Conservation (phyloP, 495 filamentous ascomycete genomes). For the Penicillium bialowiezense region DNA sequence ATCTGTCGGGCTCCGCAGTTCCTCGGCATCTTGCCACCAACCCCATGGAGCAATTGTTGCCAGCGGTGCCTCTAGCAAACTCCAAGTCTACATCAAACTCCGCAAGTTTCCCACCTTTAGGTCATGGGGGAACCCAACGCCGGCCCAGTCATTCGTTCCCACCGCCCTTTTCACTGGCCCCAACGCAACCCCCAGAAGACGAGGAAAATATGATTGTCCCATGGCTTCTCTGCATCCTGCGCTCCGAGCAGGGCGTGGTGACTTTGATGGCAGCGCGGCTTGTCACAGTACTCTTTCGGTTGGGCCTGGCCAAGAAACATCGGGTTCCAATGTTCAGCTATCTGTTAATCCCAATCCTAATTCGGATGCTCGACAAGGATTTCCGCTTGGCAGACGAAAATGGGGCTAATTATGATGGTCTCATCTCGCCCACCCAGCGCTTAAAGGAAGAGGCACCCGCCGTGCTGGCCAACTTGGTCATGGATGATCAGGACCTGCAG, state of each 20-base stretch:
- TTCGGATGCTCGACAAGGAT: conserved; percentile 65
- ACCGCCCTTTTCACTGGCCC: conserved; percentile 32
- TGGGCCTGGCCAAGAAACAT: conserved; percentile 60
- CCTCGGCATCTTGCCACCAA: conserved; percentile 42
- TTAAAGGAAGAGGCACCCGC: conserved; percentile 70
- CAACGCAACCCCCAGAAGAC: conserved; percentile 50
- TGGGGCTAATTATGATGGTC: conserved; percentile 36
- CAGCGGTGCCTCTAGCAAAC: conserved; percentile 39
- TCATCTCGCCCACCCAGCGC: conserved; percentile 33
- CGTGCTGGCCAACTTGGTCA: conserved; percentile 73
- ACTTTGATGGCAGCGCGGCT: conserved; percentile 78
- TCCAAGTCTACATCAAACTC: conserved; percentile 29
- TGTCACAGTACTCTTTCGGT: conserved; percentile 70
- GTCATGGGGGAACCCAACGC: conserved; percentile 43
- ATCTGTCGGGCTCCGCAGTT: conserved; percentile 43
- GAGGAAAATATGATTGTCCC: conserved; percentile 76
- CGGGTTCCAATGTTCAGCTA: conserved; percentile 61
- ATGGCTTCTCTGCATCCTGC: conserved; percentile 74
- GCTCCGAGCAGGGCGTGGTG: conserved; percentile 59
- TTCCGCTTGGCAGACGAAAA: conserved; percentile 39
- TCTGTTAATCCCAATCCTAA: conserved; percentile 68
- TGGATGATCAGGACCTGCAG: conserved; percentile 72
- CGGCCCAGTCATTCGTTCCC: conserved; percentile 41
- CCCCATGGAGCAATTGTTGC: conserved; percentile 61
- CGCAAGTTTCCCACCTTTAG: conserved; percentile 57